phyloP scores from a whole-genome alignment of 495 filamentous ascomycete genomes.

The Pyrenula aspistea region DNA sequence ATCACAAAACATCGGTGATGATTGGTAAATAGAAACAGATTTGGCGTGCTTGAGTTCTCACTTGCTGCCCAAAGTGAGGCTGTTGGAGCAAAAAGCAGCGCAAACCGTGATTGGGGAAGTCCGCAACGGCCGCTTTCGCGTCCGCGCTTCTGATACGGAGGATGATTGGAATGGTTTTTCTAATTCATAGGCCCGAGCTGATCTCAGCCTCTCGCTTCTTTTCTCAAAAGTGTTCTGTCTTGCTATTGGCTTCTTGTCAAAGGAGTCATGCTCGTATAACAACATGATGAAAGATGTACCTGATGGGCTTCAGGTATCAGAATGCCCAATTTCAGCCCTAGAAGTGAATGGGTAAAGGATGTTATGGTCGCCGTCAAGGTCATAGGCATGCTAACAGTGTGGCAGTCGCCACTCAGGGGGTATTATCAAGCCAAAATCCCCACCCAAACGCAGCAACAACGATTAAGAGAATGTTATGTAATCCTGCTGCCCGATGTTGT shows the following conservation, averaged over 20 bases:
- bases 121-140: background rate
- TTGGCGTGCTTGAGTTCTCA: background rate
- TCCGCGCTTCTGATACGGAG: background rate
- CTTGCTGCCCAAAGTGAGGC: background rate
- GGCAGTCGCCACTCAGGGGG: background rate
- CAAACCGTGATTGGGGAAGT: background rate
- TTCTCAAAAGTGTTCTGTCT: too few species aligned
- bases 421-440: background rate
- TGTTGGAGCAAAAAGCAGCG: background rate
- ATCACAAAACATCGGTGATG: background rate
- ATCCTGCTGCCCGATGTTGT: conserved; percentile 55
- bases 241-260: too few species aligned
- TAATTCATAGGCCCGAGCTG: background rate
- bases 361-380: background rate
- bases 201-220: background rate
- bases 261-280: background rate
- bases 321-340: background rate
- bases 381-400: too few species aligned
- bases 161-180: background rate
- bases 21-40: background rate
- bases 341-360: background rate
- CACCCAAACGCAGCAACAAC: background rate
- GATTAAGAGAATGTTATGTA: conserved; percentile 46
- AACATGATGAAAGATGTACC: background rate
- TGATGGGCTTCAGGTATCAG: background rate